Percentiles rank a stretch among this genome's conserved stretches.
Evolutionary conservation across 257 asterid genomes (phyloP).

Genomic region (Penstemon newberryi): DNA sequence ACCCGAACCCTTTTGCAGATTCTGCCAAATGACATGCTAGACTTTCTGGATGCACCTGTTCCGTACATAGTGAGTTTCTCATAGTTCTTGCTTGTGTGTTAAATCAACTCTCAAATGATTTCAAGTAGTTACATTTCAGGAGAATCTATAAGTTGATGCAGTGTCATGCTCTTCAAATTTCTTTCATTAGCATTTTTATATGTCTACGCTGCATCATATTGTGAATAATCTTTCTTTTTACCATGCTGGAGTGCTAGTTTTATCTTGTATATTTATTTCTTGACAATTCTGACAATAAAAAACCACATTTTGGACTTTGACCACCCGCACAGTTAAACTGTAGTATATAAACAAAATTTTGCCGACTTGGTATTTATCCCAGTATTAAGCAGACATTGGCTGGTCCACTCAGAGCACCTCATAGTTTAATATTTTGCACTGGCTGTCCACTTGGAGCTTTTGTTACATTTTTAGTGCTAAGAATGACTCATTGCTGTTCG

Average conservation of each 20-base stretch:
- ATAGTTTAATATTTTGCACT: background rate
- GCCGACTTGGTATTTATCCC: background rate
- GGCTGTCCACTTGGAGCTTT: background rate
- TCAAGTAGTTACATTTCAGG: slow-evolving; percentile 8
- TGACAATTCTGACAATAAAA: background rate
- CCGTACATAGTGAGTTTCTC: slow-evolving; percentile 84
- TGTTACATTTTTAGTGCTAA: slow-evolving; percentile 13
- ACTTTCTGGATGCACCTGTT: slow-evolving; percentile 98
- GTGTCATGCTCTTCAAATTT: slow-evolving; percentile 6
- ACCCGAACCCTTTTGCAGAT: slow-evolving; percentile 54
- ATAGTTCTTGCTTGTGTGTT: slow-evolving; percentile 11
- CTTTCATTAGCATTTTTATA: background rate
- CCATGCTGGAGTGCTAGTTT: background rate
- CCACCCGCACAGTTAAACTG: background rate
- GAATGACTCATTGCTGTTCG: background rate
- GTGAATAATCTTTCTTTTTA: background rate
- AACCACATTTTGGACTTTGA: background rate
- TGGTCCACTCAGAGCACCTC: background rate
- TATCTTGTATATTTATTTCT: slow-evolving; percentile 4
- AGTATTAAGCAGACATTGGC: background rate
- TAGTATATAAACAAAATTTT: background rate
- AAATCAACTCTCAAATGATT: slow-evolving; percentile 15
- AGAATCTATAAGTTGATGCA: slow-evolving; percentile 3
- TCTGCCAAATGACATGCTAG: slow-evolving; percentile 98
- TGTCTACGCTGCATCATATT: background rate